Base-by-base conservation (phyloP, 2,329 filamentous ascomycete genomes). In the Aspergillus transmontanensis region DNA sequence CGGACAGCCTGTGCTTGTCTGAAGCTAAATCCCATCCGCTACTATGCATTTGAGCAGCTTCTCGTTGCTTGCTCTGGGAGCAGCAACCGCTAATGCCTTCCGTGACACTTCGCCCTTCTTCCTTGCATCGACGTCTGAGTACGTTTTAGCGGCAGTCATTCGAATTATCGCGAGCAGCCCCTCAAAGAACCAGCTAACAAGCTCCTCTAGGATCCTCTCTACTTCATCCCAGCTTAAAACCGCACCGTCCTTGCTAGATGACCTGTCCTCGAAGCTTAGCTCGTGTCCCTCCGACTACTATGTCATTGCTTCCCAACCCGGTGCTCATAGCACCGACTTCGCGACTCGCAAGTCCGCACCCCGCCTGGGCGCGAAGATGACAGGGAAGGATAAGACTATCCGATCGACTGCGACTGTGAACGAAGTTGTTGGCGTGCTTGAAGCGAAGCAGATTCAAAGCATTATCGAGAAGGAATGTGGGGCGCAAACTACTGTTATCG, bases 31-130 rank as follows among this genome's bases (percentile, higher is more conserved):
- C 59, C 60, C 57, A 62, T 64, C 61, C 36, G 63, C 64, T 72
- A 80, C 71, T 58, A 83, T 84, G 78, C 76, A 79, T 74, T 65
- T 79, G 53, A 72, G 70, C 65, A 75, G 74, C 63, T 69, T 83
- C 55, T 76, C 80, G 71, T 78, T 82, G 64, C 73, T 85, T 61
- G 80, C 82, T 72, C 77, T 85, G 62, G 78, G 87, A 71, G 83
- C 86, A 69, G 84, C 86, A 64, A 83, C 84, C 28, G 88, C 85
- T 51, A 82, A 87, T 65, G 94, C 92, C 30, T 95, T 97, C 77
- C 88, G 87, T 66, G 90, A 97, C 79, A 93, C 94, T 2, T 94
- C 92, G 60, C 94, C 95, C 21, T 95, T 97, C 79, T 86, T 97
- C 75, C 82, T 97, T 69, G 90, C 96, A 77, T 97, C 94, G 36